Evolutionary conservation across 768 basidiomycete species (phyloP), one percentile per base, ranked within the genome.

Genomic region (Hygrophorus pudorinus): DNA sequence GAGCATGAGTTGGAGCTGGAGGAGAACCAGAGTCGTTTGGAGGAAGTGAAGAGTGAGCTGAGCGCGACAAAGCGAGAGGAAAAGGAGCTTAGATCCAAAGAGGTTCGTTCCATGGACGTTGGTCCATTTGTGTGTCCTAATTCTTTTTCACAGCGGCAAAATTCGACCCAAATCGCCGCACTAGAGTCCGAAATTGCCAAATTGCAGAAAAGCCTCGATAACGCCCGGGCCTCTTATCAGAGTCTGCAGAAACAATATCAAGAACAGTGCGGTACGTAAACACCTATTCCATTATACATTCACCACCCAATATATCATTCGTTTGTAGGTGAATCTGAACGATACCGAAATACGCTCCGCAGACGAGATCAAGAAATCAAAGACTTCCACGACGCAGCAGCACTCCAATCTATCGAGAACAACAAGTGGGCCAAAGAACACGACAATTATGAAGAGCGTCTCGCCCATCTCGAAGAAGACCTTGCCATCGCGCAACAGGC

Each of bases 31-130:
- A 64, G 62, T 3, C 70, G 75, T 24, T 58, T 94, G 46, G 92
- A 96, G 46, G 89, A 96, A 57, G 60, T 83, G 48, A 67, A 73
- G 50, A 75, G 68, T 10, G 93, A 96, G 60, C 67, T 96, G 6
- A 79, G 70, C 11, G 73, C 82, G 5, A 81, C 85, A 4, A 86
- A 88, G 60, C 75, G 87, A 32, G 91, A 97, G 54, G 92, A 97
- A 62, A 96, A 97, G 64, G 93, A 97, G 55, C 62, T 94, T 51
- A 71, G 87, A 36, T 69, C 75, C 10, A 93, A 92, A 61, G 93
- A 96, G 70, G 88, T 88, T 47, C 52, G 64, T 52, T 16, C 33
- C 45, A 32, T 6, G 49, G 20, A 38, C 41, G 30, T 45, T 48
- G 36, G 12, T 46, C 42, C 13, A 31, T 14, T 21, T 16, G 13